Conservation (phyloP, 139 green algal genomes). For the Deuterostichococcus epilithicus region DNA sequence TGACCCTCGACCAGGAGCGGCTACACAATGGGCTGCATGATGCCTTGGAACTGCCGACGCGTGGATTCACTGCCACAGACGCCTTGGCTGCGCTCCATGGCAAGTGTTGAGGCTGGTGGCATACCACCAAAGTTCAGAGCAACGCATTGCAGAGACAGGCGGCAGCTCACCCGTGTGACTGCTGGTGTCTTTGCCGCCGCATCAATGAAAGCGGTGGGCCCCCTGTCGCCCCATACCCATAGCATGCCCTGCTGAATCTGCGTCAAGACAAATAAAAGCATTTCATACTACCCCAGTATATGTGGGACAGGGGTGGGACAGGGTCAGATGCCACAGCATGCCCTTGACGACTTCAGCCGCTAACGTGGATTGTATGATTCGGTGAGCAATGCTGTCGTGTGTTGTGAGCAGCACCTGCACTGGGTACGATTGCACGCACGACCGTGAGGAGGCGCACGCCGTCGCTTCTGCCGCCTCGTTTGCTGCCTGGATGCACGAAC, state of each 20-base stretch:
- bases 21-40: too few species aligned
- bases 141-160: too few species aligned
- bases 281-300: neutral
- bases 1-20: too few species aligned
- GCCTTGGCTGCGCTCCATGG: too few species aligned
- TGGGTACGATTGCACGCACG: conserved; percentile 14
- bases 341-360: neutral
- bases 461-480: neutral
- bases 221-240: conserved; percentile 20
- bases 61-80: too few species aligned
- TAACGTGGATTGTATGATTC: neutral
- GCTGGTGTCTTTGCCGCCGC: conserved; percentile 10
- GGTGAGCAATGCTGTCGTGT: neutral
- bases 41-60: too few species aligned
- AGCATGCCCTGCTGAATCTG: conserved; percentile 17
- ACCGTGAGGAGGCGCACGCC: conserved; percentile 8
- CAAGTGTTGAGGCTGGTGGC: too few species aligned
- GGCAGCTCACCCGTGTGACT: too few species aligned
- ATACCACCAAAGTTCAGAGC: too few species aligned
- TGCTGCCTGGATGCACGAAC: too few species aligned
- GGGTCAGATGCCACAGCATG: neutral
- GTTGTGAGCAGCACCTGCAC: neutral
- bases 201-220: conserved; percentile 13
- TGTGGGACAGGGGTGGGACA: neutral
- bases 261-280: neutral